phyloP scores from a whole-genome alignment of 805 yeast species.

The Suhomyces prunicola region DNA sequence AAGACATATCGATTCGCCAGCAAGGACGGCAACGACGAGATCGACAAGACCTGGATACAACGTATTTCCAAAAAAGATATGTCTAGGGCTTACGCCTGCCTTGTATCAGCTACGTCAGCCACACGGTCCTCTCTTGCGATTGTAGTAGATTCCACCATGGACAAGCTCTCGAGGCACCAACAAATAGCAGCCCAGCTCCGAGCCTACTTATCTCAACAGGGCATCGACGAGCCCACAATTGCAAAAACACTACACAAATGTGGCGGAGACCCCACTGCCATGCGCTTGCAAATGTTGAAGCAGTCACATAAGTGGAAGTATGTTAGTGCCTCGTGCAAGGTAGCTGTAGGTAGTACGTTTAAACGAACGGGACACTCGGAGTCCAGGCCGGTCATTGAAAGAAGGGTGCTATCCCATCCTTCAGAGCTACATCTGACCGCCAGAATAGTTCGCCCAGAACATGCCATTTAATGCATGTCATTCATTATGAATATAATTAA shows the following conservation, averaged over 20 bases:
- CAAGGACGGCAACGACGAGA: slow-evolving; percentile 25
- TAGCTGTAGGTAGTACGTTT: not conserved
- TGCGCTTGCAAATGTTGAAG: not conserved
- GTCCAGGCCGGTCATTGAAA: not conserved
- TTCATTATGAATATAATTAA: too few species aligned
- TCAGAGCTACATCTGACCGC: not conserved
- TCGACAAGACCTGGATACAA: slow-evolving; percentile 31
- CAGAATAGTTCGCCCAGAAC: not conserved
- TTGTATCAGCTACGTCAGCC: slow-evolving; percentile 14
- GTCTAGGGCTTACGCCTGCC: slow-evolving; percentile 6
- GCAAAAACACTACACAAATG: not conserved
- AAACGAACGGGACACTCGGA: not conserved
- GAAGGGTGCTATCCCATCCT: not conserved
- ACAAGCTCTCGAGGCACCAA: not conserved
- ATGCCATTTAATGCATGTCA: not conserved
- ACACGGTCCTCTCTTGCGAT: slow-evolving; percentile 12
- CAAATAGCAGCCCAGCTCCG: not conserved
- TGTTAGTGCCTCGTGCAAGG: not conserved
- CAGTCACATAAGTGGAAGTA: not conserved
- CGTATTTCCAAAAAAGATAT: slow-evolving; percentile 23
- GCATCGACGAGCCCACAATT: not conserved
- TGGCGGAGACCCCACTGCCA: not conserved
- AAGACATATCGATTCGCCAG: slow-evolving; percentile 41
- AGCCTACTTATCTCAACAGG: not conserved
- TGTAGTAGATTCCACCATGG: slow-evolving; percentile 10